These are phyloP conservation scores for Penicillium steckii DNA, from an alignment of 495 filamentous ascomycete genomes.

Conservation along the genomic window DNA sequence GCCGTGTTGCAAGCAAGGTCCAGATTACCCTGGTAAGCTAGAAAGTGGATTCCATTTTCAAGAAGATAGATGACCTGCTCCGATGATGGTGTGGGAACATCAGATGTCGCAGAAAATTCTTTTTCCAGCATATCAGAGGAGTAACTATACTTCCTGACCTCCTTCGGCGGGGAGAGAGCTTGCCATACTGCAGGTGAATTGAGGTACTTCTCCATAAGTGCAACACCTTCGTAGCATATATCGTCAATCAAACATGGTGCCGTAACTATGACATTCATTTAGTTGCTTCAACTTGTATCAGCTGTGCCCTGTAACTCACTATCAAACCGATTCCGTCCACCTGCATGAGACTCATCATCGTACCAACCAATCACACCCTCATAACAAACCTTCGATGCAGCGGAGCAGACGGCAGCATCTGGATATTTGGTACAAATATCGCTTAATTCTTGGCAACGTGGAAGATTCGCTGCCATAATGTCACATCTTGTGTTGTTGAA, in stretches of 20 bases:
- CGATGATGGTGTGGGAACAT: conserved; percentile 19
- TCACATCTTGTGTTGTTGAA: conserved; percentile 45
- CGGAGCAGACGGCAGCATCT: conserved; percentile 29
- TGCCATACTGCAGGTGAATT: conserved; percentile 33
- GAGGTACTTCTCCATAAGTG: conserved; percentile 31
- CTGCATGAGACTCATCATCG: conserved; percentile 31
- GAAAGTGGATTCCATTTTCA: conserved; percentile 31
- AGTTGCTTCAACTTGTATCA: neutral
- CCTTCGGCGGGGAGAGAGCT: conserved; percentile 27
- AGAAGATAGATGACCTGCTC: conserved; percentile 35
- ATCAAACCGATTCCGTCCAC: conserved; percentile 42
- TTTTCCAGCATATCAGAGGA: conserved; percentile 15
- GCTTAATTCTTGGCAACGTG: conserved; percentile 38
- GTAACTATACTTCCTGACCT: conserved; percentile 27
- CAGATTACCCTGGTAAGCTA: conserved; percentile 49
- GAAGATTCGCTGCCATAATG: conserved; percentile 40
- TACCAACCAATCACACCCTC: conserved; percentile 33
- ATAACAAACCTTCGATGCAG: conserved; percentile 27
- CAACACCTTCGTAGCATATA: conserved; percentile 36
- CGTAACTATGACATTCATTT: conserved; percentile 27
- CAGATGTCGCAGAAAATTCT: conserved; percentile 31
- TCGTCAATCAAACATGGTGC: conserved; percentile 32
- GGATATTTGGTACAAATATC: conserved; percentile 28
- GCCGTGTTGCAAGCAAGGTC: conserved; percentile 48
- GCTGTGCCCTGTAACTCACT: too few species aligned